Evolutionary conservation across 78 protist genomes (phyloP), one percentile per base, ranked within the genome.

Genomic region (Mastigamoeba balamuthi): DNA sequence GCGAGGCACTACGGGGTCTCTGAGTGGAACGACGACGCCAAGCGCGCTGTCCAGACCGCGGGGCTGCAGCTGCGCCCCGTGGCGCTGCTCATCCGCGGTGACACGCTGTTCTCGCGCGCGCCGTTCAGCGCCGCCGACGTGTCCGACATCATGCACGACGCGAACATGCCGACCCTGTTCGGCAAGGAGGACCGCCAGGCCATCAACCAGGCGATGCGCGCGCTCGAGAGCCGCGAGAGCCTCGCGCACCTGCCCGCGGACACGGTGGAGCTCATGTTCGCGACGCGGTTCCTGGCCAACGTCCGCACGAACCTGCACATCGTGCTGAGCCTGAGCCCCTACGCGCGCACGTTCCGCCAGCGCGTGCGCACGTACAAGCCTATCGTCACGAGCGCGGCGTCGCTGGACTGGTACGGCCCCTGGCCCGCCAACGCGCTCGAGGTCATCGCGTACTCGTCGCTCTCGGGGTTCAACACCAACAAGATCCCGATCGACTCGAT

Each of bases 381-480:
- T 17, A 85, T 94, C 38, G 80, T 84, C 66, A 88, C 80, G 66
- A 78, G 87, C 71, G 83, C 89, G 81, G 86, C 93, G 85, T 85
- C 95, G n/a, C 87, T 94, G 53, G 95, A 92, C 69, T 94, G 94
- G 95, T 94, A 88, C 84, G 39, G 77, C 23, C 84, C 44, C 41
- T 94, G 98, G 98, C 95, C 98, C 0, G 83, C 43, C 5, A 91
- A 91, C 68, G 98, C 98, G 7, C 85, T 94, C 48, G 7, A n/a
- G 30, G 4, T 78, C 25, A 92, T 91, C 25, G 81, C 93, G 7
- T 4, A 4, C 5, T 28, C 30, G 27, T 6, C 3, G 30, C 67
- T 63, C 10, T 30, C 40, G 3, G 67, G 10, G 4, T 3, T 63
- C 67, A 4, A 28, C 17, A 17, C 17, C 33, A 17, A 17, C 33